Evolutionary conservation across 495 filamentous ascomycete species (phyloP).

Genomic region (Glonium stellatum): DNA sequence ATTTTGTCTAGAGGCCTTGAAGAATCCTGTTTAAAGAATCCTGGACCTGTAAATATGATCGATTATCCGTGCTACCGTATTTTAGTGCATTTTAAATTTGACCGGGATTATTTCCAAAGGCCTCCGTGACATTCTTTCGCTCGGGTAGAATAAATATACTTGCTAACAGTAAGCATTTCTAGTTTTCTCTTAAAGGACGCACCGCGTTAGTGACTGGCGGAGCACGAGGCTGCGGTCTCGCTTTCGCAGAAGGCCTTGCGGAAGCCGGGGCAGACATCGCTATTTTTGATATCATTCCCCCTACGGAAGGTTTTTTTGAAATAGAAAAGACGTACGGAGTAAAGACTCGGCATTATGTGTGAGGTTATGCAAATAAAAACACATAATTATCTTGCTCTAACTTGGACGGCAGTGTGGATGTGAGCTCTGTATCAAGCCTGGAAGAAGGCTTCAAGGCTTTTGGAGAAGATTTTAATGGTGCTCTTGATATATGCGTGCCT

Average conservation of each 20-base stretch:
- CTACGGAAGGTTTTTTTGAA: slow-evolving; percentile 2
- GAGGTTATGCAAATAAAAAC: background rate
- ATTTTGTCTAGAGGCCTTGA: background rate
- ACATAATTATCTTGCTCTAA: background rate
- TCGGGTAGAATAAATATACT: background rate
- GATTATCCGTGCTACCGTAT: too few relatives aligned
- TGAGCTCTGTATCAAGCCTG: slow-evolving; percentile 7
- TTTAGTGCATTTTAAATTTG: too few relatives aligned
- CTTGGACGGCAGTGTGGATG: background rate
- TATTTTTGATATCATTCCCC: slow-evolving; percentile 1
- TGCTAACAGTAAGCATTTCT: background rate
- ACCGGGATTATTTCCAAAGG: too few relatives aligned
- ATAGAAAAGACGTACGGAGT: slow-evolving; percentile 2
- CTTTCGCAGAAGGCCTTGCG: slow-evolving; percentile 3
- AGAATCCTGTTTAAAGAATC: background rate
- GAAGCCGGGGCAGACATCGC: slow-evolving; percentile 1
- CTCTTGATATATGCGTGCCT: slow-evolving; percentile 3
- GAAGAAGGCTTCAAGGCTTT: slow-evolving; percentile 1
- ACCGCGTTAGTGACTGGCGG: slow-evolving; percentile 1
- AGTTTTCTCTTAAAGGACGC: slow-evolving; percentile 1
- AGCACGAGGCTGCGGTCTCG: slow-evolving; percentile 1
- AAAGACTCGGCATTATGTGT: background rate
- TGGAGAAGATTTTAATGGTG: background rate
- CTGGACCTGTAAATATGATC: too few relatives aligned
- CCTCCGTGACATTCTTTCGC: too few relatives aligned